Evolutionary conservation across 129 eudicot species (phyloP), one percentile per base, ranked within the genome.

Genomic region (Gnaphalium uliginosum): DNA sequence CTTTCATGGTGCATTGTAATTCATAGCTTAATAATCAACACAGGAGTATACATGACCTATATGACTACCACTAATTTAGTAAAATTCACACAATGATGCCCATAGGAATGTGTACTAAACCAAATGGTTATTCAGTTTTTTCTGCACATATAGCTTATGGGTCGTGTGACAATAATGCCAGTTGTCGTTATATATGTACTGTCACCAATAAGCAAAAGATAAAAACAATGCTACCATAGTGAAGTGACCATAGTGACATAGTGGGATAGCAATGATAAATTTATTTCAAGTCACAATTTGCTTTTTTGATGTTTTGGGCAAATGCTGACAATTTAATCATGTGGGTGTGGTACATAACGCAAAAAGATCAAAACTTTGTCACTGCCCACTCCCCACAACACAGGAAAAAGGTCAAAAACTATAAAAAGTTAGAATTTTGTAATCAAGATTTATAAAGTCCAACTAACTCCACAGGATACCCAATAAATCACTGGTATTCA

Each of bases 291-390:
- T 68, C 81, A 33, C 78, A 35, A 51, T 46, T 43, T 46, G 53
- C 71, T 60, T 67, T 78, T 66, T 43, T 78, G 30, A 62, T 61
- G 68, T 26, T 41, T 62, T 68, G 81, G 81, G 80, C 32, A 77
- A 77, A 77, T n/a, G 71, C 71, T 69, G 70, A 30, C 76, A 78
- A 61, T 73, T 73, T 33, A 51, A 72, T 30, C 64, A 54, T 65
- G 78, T 78, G 66, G 50, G 32, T 72, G 33, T 54, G 68, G 57
- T 72, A 53, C 59, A 72, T 72, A 11, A 39, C 54, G 41, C 25
- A 41, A 72, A 72, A 71, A 72, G 82, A 27, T 73, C n/a, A 56
- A 66, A 73, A 56, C 48, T 26, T 62, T 41, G 26, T 37, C 66
- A 17, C 15, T 24, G 25, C 37, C 65, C 54, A 14, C 37, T 76